These are phyloP conservation scores for Epicoccum nigrum DNA, from an alignment of 2,329 filamentous ascomycete species.

Conservation along the genomic window DNA sequence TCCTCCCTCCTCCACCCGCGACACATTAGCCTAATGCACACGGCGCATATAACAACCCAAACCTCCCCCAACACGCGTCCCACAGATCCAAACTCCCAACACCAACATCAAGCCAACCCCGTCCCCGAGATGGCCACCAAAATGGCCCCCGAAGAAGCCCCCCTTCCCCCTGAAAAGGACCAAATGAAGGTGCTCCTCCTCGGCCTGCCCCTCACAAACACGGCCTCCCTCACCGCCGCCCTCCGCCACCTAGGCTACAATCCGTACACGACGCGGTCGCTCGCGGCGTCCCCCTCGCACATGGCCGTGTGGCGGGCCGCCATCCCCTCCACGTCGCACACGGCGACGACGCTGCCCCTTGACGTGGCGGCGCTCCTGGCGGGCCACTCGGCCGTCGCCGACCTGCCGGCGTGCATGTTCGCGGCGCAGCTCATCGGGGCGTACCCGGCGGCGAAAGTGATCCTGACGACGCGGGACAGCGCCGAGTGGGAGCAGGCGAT, in stretches of 20 bases:
- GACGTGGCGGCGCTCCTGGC: conserved; percentile 52
- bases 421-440: conserved; percentile 36
- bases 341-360: too few relatives aligned
- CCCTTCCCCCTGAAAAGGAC: too few relatives aligned
- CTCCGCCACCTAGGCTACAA: conserved; percentile 54
- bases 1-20: not conserved
- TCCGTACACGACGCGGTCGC: conserved; percentile 33
- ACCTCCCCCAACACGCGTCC: not conserved
- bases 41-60: not conserved
- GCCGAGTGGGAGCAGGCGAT: conserved; percentile 37
- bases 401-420: conserved; percentile 39
- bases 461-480: conserved; percentile 38
- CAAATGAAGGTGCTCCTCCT: conserved; percentile 76
- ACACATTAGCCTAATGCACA: conserved; percentile 13
- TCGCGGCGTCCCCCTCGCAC: conserved; percentile 10
- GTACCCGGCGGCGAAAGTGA: conserved; percentile 44
- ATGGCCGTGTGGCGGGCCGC: too few relatives aligned
- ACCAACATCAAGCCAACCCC: not conserved
- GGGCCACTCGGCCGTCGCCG: conserved; percentile 47
- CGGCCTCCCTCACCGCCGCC: conserved; percentile 56
- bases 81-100: not conserved
- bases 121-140: not conserved
- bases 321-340: too few relatives aligned
- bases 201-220: conserved; percentile 73
- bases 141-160: too few relatives aligned